Conservation (phyloP, 192 early-diverging fungal genomes). For the Backusella psychrophila region DNA sequence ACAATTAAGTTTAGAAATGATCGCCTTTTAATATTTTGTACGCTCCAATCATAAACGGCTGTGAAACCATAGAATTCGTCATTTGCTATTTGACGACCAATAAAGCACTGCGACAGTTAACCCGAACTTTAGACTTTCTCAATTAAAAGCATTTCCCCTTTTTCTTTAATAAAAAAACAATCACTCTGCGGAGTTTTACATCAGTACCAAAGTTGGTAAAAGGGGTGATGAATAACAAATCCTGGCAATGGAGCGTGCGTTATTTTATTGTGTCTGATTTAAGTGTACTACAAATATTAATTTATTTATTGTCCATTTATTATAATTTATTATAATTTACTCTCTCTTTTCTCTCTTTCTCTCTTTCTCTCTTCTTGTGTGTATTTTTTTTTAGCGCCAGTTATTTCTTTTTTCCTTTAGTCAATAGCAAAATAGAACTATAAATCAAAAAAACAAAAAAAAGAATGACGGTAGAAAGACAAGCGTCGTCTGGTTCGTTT, state of each 20-base stretch:
- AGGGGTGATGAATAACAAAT: not conserved
- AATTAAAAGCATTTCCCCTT: not conserved
- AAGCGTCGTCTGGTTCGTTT: conserved; percentile 6
- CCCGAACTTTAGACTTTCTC: not conserved
- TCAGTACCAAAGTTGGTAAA: not conserved
- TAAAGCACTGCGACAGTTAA: not conserved
- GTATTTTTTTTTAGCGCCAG: not conserved
- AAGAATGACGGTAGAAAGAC: not conserved
- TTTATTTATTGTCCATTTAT: not conserved
- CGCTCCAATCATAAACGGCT: not conserved
- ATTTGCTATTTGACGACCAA: not conserved
- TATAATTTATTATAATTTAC: not conserved
- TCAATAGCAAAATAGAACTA: not conserved
- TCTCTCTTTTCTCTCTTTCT: not conserved
- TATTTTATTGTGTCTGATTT: not conserved
- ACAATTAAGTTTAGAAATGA: not conserved
- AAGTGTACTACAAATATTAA: conserved; percentile 4
- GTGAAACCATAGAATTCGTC: conserved; percentile 1
- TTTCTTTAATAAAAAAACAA: not conserved
- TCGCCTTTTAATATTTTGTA: not conserved
- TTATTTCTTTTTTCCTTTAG: not conserved
- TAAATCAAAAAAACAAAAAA: not conserved
- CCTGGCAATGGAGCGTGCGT: not conserved
- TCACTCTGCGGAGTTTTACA: not conserved
- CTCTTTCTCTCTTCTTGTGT: not conserved